phyloP scores from a whole-genome alignment of 139 green algal species.

The Choricystis sp. region DNA sequence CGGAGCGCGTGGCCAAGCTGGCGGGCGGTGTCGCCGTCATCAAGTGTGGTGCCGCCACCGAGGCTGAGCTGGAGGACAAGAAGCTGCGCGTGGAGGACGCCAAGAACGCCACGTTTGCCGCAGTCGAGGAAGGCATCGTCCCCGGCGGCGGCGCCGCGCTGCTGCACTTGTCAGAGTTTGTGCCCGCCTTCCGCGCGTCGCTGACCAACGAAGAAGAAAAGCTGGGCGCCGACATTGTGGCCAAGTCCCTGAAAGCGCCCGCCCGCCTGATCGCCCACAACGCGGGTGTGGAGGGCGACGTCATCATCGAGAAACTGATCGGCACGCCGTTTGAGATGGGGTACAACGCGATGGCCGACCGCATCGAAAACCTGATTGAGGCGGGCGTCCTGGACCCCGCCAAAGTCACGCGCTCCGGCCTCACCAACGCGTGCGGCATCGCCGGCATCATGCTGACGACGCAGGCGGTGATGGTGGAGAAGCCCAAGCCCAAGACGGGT shows the following conservation, averaged over 20 bases:
- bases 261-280: conserved; percentile 65
- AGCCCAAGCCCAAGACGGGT: conserved; percentile 19
- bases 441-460: conserved; percentile 99
- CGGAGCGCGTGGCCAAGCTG: conserved; percentile 97
- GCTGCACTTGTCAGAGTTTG: conserved; percentile 74
- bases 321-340: conserved; percentile 69
- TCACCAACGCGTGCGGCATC: conserved; percentile 83
- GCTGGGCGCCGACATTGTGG: conserved; percentile 86
- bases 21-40: conserved; percentile 90
- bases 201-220: conserved; percentile 74
- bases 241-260: conserved; percentile 60
- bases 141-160: conserved; percentile 80
- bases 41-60: conserved; percentile 94
- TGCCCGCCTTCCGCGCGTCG: conserved; percentile 65
- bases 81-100: conserved; percentile 99
- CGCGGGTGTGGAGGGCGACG: conserved; percentile 73
- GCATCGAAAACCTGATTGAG: conserved; percentile 59
- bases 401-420: conserved; percentile 85
- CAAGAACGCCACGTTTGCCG: conserved; percentile 99
- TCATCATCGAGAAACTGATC: conserved; percentile 77
- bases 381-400: conserved; percentile 89
- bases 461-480: conserved; percentile 86
- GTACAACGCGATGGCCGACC: conserved; percentile 78
- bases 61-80: conserved; percentile 94
- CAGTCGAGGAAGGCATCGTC: conserved; percentile 87